Evolutionary conservation across 768 basidiomycete genomes (phyloP).

Genomic region (Cystofilobasidium macerans): DNA sequence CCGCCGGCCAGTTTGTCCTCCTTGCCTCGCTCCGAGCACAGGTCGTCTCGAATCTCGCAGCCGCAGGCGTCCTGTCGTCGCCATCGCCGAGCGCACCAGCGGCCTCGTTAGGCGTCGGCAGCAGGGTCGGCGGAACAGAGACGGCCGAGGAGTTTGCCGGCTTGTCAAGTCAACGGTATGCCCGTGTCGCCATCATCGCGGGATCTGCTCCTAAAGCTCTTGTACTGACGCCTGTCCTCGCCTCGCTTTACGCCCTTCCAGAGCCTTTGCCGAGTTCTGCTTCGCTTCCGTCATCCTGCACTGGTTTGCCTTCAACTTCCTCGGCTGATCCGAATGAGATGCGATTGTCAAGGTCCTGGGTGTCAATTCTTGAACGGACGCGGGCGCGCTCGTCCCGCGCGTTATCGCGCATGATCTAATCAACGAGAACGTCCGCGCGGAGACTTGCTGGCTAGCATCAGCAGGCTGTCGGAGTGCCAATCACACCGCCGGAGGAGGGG

Average conservation of each 20-base stretch:
- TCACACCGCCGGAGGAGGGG: no score
- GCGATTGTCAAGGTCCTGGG: no score
- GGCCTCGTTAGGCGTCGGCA: not conserved
- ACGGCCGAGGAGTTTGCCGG: conserved; percentile 54
- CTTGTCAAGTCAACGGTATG: conserved; percentile 85
- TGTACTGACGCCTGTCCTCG: not conserved
- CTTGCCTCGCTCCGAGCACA: conserved; percentile 84
- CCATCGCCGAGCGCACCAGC: not conserved
- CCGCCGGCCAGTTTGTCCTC: conserved; percentile 93
- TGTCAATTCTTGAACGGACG: no score
- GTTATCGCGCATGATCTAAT: no score
- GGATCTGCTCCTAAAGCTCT: no score
- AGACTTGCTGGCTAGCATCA: no score
- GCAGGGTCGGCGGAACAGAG: conserved; percentile 27
- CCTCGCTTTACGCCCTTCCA: conserved; percentile 35
- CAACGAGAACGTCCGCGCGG: no score
- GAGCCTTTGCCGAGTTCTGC: conserved; percentile 94
- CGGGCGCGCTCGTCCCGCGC: no score
- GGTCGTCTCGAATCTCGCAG: conserved; percentile 54
- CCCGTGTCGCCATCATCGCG: conserved; percentile 1
- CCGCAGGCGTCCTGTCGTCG: not conserved
- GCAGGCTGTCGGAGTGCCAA: no score
- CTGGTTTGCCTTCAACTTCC: conserved; percentile 97
- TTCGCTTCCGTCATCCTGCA: conserved; percentile 90
- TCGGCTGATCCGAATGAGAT: conserved; percentile 48